Percentiles rank a stretch among this genome's conserved stretches.
phyloP scores from a whole-genome alignment of 2,329 filamentous ascomycete species.

The Fusarium sp. region DNA sequence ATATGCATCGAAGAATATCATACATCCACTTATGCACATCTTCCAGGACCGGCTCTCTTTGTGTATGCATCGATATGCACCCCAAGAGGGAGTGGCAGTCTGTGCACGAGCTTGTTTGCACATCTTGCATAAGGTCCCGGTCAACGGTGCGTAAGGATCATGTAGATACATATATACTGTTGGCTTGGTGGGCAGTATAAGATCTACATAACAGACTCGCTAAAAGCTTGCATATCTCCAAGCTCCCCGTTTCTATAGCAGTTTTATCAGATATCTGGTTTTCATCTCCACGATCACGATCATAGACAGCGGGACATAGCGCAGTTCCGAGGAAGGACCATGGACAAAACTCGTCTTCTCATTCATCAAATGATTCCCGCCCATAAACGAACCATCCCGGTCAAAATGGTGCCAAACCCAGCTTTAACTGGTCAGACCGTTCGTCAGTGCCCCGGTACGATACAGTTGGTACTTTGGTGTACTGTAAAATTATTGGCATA shows the following conservation, averaged over 20 bases:
- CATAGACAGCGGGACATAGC: conserved; percentile 8
- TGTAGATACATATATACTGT: conserved; percentile 11
- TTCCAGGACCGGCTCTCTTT: conserved; percentile 27
- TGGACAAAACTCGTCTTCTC: conserved; percentile 15
- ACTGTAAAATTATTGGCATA: background rate
- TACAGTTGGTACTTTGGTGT: background rate
- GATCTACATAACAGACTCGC: conserved; percentile 44
- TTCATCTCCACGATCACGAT: conserved; percentile 3
- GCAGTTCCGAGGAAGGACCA: conserved; percentile 16
- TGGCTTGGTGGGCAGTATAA: conserved; percentile 43
- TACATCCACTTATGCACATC: conserved; percentile 42
- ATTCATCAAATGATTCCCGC: conserved; percentile 4
- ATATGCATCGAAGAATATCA: conserved; percentile 34
- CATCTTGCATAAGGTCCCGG: conserved; percentile 46
- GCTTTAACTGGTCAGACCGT: conserved; percentile 13
- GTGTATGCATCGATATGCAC: conserved; percentile 41
- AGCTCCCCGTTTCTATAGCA: background rate
- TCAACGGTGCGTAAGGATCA: conserved; percentile 41
- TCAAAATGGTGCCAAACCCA: conserved; percentile 21
- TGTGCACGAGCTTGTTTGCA: conserved; percentile 44
- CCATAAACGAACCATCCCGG: conserved; percentile 22
- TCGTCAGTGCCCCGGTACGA: conserved; percentile 12
- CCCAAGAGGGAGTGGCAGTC: conserved; percentile 34
- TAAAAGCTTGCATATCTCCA: conserved; percentile 31
- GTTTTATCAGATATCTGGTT: conserved; percentile 3